Evolutionary conservation across 2,329 filamentous ascomycete species (phyloP).

Genomic region (Hypoxylon sp.): DNA sequence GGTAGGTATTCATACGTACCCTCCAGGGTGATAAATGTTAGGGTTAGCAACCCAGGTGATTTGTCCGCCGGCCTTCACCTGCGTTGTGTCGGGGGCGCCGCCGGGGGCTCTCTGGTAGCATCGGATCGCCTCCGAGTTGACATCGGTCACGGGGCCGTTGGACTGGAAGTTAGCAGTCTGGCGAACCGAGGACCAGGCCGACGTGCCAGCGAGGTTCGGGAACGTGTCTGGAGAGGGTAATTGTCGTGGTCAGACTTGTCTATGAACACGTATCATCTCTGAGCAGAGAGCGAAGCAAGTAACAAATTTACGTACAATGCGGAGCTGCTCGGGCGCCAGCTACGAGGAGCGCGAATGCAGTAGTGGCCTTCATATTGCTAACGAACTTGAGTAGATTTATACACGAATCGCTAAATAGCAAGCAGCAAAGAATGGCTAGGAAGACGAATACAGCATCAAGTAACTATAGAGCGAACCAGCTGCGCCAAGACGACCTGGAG

Average conservation of each 20-base stretch:
- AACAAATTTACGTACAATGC: slow-evolving; percentile 48
- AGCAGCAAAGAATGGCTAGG: slow-evolving; percentile 6
- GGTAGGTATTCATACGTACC: slow-evolving; percentile 27
- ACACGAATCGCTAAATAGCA: slow-evolving; percentile 7
- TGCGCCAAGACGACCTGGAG: slow-evolving; percentile 10
- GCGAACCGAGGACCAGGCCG: slow-evolving; percentile 56
- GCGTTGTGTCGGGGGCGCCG: slow-evolving; percentile 55
- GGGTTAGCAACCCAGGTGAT: slow-evolving; percentile 60
- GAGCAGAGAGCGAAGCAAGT: not conserved
- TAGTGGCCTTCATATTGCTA: slow-evolving; percentile 43
- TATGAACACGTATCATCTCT: not conserved
- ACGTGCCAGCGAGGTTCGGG: slow-evolving; percentile 51
- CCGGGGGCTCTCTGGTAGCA: slow-evolving; percentile 58
- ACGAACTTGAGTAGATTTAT: not conserved
- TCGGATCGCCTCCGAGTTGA: slow-evolving; percentile 58
- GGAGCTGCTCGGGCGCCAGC: slow-evolving; percentile 48
- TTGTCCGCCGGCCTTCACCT: slow-evolving; percentile 57
- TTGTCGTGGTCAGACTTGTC: slow-evolving; percentile 1
- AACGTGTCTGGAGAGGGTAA: slow-evolving; percentile 49
- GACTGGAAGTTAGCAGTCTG: slow-evolving; percentile 62
- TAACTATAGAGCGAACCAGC: slow-evolving; percentile 10
- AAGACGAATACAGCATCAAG: slow-evolving; percentile 10
- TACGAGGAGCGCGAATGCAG: slow-evolving; percentile 43
- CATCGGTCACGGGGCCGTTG: slow-evolving; percentile 60
- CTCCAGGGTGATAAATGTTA: slow-evolving; percentile 55